phyloP scores from a whole-genome alignment of 495 filamentous ascomycete genomes.

The Penicillium longicatenatum region DNA sequence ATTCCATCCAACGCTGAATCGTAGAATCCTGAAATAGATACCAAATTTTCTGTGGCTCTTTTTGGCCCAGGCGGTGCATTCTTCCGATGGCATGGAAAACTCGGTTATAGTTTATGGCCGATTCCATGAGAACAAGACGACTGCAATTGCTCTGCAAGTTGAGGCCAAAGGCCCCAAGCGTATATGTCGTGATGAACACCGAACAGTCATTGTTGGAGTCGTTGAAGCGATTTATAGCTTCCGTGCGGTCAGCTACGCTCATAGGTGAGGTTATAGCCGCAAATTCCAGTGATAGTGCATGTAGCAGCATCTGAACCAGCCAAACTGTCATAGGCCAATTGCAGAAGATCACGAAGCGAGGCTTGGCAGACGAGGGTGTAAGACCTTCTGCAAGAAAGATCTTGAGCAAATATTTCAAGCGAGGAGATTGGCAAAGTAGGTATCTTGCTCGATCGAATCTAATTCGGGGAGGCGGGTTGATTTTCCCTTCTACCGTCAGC shows the following conservation, averaged over 20 bases:
- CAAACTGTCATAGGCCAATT: slow-evolving; percentile 7
- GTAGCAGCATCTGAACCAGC: slow-evolving; percentile 10
- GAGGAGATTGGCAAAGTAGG: neutral
- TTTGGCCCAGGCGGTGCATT: slow-evolving; percentile 14
- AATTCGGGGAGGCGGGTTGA: neutral
- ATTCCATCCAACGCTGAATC: slow-evolving; percentile 14
- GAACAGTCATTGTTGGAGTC: neutral
- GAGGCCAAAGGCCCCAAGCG: neutral
- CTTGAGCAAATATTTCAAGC: neutral
- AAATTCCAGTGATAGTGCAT: neutral
- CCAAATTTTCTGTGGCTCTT: slow-evolving; percentile 11
- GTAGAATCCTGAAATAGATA: slow-evolving; percentile 17
- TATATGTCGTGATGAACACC: neutral
- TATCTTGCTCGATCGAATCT: neutral
- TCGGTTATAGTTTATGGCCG: neutral
- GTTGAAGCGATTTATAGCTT: neutral
- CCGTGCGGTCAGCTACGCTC: neutral
- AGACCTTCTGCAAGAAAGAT: neutral
- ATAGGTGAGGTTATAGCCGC: neutral
- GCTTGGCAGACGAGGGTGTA: neutral
- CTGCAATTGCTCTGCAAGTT: neutral
- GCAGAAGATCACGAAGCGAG: slow-evolving; percentile 5
- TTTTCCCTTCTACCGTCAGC: neutral
- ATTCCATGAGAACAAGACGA: neutral
- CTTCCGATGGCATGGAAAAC: slow-evolving; percentile 10